A percentile compares a stretch with the other conserved stretches of the same genome.
Conservation (phyloP, 192 early-diverging fungal genomes). For the Rhizoclosmatium sp. region DNA sequence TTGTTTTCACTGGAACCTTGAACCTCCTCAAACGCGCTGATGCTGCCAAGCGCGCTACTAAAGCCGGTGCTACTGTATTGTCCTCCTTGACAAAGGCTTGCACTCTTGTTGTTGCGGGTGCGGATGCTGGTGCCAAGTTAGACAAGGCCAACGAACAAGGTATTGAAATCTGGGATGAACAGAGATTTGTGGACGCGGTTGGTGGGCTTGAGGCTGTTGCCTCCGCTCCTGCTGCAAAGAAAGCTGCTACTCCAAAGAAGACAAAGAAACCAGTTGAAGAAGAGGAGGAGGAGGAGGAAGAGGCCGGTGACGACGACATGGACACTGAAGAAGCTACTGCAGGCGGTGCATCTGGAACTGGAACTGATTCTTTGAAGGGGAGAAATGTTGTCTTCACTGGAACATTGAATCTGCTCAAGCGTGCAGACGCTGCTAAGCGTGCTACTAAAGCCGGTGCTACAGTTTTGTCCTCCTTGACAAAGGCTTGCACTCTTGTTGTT, state of each 20-base stretch:
- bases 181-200: neutral
- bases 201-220: neutral
- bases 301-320: neutral
- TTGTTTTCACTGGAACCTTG: slow-evolving; percentile 9
- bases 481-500: neutral
- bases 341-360: neutral
- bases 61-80: neutral
- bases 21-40: slow-evolving; percentile 11
- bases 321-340: neutral
- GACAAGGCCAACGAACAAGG: slow-evolving; percentile 9
- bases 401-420: neutral
- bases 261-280: neutral
- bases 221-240: neutral
- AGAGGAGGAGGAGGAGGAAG: neutral
- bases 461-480: neutral
- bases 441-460: neutral
- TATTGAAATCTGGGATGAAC: neutral
- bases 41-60: neutral
- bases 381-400: slow-evolving; percentile 2
- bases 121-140: slow-evolving; percentile 11
- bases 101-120: neutral
- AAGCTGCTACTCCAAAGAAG: neutral
- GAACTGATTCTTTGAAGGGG: neutral
- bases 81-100: neutral
- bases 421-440: neutral